Conservation (phyloP, 148 eudicot genomes). For the Talinum fruticosum region DNA sequence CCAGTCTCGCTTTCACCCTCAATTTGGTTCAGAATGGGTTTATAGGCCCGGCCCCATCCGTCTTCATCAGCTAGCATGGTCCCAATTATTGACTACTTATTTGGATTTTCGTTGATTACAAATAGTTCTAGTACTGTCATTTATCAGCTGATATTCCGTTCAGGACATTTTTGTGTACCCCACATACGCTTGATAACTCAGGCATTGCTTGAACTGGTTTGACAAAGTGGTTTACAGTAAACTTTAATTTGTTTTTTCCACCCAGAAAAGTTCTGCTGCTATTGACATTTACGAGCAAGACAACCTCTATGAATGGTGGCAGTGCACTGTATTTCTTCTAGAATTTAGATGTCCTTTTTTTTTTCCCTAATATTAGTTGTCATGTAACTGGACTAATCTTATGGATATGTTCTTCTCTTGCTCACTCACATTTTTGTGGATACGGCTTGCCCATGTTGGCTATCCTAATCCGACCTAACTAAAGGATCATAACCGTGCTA, state of each 20-base stretch:
- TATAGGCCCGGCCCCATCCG: neutral
- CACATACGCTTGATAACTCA: neutral
- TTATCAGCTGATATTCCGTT: constrained; percentile 8
- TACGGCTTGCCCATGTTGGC: too few relatives aligned
- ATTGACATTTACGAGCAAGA: neutral
- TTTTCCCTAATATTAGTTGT: neutral
- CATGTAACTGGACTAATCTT: too few relatives aligned
- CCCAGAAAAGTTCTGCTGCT: neutral
- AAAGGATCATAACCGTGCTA: too few relatives aligned
- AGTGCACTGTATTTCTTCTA: neutral
- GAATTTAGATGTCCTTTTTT: neutral
- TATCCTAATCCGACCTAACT: too few relatives aligned
- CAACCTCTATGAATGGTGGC: neutral
- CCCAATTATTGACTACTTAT: neutral
- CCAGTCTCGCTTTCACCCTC: neutral
- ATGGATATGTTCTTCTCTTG: too few relatives aligned
- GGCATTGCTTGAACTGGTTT: neutral
- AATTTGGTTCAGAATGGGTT: neutral
- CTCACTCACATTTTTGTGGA: too few relatives aligned
- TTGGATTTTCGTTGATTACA: neutral
- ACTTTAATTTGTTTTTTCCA: neutral
- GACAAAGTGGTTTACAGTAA: neutral
- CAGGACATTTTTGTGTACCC: constrained; percentile 13
- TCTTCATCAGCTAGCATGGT: constrained; percentile 11
- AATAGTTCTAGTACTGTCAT: constrained; percentile 8